A percentile compares a stretch with the other conserved stretches of the same genome.
Conservation (phyloP, 1,139 yeast genomes). For the Petasospora fabianii region DNA sequence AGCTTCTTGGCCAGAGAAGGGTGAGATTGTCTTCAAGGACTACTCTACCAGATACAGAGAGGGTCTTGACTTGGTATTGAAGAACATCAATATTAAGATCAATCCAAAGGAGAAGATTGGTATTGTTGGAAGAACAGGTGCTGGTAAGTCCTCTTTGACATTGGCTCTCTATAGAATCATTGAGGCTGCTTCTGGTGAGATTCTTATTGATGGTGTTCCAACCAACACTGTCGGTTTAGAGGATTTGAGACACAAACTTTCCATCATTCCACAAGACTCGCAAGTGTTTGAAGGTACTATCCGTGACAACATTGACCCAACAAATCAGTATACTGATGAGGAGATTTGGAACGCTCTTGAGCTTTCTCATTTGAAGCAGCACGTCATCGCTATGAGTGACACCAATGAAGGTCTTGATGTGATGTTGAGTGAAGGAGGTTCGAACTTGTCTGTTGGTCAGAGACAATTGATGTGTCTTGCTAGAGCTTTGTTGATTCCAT, state of each 20-base stretch:
- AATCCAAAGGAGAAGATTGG: slow-evolving; percentile 85
- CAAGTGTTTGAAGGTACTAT: slow-evolving; percentile 93
- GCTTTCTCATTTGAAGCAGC: slow-evolving; percentile 77
- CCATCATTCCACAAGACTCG: slow-evolving; percentile 96
- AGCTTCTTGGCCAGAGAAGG: slow-evolving; percentile 71
- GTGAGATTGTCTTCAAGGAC: slow-evolving; percentile 65
- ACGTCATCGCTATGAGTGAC: slow-evolving; percentile 59
- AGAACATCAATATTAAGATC: slow-evolving; percentile 62
- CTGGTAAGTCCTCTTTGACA: slow-evolving; percentile 92
- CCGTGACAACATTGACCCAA: slow-evolving; percentile 87
- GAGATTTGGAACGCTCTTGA: slow-evolving; percentile 85
- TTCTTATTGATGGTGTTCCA: slow-evolving; percentile 67
- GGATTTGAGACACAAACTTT: slow-evolving; percentile 79
- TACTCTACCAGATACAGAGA: slow-evolving; percentile 86
- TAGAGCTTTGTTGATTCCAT: slow-evolving; percentile 76
- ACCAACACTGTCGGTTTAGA: slow-evolving; percentile 71
- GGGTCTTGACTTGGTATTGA: slow-evolving; percentile 77
- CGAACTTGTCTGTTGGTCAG: slow-evolving; percentile 87
- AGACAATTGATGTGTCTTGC: slow-evolving; percentile 90
- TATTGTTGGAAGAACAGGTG: slow-evolving; percentile 95
- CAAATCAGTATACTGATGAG: slow-evolving; percentile 61
- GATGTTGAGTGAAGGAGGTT: slow-evolving; percentile 73
- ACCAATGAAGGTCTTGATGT: slow-evolving; percentile 53
- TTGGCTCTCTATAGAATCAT: slow-evolving; percentile 86
- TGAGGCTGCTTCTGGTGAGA: slow-evolving; percentile 72